phyloP scores from a whole-genome alignment of 2,329 filamentous ascomycete species.

The Arthroderma uncinatum region DNA sequence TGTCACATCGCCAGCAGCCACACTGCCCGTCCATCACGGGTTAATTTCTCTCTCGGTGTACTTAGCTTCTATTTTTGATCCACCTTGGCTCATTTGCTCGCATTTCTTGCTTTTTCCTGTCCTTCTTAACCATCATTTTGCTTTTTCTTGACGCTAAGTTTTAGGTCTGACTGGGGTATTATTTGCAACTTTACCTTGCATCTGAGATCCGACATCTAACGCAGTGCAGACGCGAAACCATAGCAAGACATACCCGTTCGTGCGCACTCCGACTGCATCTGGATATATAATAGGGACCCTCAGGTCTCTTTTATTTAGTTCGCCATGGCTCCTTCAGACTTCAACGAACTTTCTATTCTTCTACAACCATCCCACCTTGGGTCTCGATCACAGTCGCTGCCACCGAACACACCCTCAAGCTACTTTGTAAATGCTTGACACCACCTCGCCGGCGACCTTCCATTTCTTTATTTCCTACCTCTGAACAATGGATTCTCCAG shows the following conservation, averaged over 20 bases:
- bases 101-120: constrained; percentile 1
- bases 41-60: constrained; percentile 1
- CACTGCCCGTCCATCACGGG: constrained; percentile 1
- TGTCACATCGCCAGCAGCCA: background rate
- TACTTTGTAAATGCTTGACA: constrained; percentile 1
- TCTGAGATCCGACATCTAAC: constrained; percentile 4
- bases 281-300: constrained; percentile 6
- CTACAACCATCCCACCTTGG: background rate
- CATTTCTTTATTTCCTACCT: background rate
- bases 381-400: constrained; percentile 2
- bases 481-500: constrained; percentile 3
- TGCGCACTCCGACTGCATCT: constrained; percentile 2
- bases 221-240: constrained; percentile 3
- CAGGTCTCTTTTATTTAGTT: constrained; percentile 6
- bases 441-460: background rate
- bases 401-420: constrained; percentile 1
- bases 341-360: background rate
- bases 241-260: constrained; percentile 1
- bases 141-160: constrained; percentile 1
- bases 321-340: constrained; percentile 3
- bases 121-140: constrained; percentile 1
- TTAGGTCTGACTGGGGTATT: constrained; percentile 5
- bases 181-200: constrained; percentile 6
- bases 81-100: constrained; percentile 1
- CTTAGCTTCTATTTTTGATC: constrained; percentile 8